Base-by-base conservation (phyloP, 2,329 filamentous ascomycete genomes). In the Sporothrix schenckii region DNA sequence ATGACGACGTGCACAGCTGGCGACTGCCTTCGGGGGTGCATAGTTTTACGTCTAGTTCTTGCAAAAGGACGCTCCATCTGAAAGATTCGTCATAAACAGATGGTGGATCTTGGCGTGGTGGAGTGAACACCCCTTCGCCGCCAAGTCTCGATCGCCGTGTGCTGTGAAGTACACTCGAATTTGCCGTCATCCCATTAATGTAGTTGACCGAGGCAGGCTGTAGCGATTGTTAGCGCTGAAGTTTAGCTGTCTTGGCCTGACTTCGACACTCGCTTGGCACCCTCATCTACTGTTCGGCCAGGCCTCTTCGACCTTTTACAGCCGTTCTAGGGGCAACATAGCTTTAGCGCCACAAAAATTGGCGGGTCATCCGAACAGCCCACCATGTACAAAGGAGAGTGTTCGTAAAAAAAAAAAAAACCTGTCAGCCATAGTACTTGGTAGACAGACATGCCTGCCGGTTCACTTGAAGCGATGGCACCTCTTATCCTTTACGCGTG, bases 251-350 rank as follows among this genome's bases (percentile, higher is more conserved):
- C 49, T 50, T 50, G 49, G 49, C 19, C n/a, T 50, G 34, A 34
- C 34, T 34, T 30, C 27, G 27, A 30, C 27, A 30, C 27, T 30
- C 3, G 4, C 27, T 30, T 30, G 27, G 27, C 27, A 30, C 27
- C 27, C 27, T 30, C 27, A 30, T 3, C 27, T 3, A 30, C 27
- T 30, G 27, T 30, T 30, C 27, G 27, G 27, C 27, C 27, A 3
- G 27, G 27, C 27, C 27, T 30, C 2, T 3, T 30, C 27, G 2
- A 21, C 19, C 19, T 60, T 60, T 34, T 44, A 60, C 56, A 41
- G 56, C 30, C 34, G 34, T 60, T 60, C 56, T 60, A 60, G 56
- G 56, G 56, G 34, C 56, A 60, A 41, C 3, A 30, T 24, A 2
- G 27, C 24, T 24, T 24, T 24, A 30, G 27, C 3, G 27, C 27